A percentile compares a stretch with the other conserved stretches of the same genome.
These are phyloP conservation scores for Cyberlindnera sargentensis DNA, from an alignment of 805 yeast species.

Conservation along the genomic window DNA sequence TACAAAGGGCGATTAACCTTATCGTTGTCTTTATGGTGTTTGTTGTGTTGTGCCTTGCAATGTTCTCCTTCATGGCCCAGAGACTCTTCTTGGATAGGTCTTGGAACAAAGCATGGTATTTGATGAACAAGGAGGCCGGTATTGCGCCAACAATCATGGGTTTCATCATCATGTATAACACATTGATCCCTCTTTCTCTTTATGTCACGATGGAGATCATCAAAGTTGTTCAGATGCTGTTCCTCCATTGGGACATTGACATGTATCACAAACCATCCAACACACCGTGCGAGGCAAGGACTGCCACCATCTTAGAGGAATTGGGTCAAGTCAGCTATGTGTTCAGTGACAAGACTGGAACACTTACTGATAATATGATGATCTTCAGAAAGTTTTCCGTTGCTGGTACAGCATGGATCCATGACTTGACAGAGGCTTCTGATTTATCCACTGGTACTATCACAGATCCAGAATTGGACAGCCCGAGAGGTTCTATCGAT, in stretches of 20 bases:
- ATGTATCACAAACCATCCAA: constrained; percentile 82
- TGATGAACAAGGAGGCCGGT: constrained; percentile 67
- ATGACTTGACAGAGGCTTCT: constrained; percentile 46
- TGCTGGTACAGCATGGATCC: constrained; percentile 86
- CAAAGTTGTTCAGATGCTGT: constrained; percentile 75
- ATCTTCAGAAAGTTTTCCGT: constrained; percentile 82
- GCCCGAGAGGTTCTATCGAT: constrained; percentile 30
- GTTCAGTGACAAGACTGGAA: constrained; percentile 96
- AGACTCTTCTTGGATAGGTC: constrained; percentile 38
- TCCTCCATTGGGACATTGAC: constrained; percentile 86
- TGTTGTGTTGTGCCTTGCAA: constrained; percentile 66
- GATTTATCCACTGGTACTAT: background rate
- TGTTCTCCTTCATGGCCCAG: constrained; percentile 79
- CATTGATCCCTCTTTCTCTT: constrained; percentile 88
- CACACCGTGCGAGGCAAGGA: constrained; percentile 91
- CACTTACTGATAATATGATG: constrained; percentile 93
- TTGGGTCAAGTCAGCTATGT: constrained; percentile 94
- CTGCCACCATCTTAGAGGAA: constrained; percentile 93
- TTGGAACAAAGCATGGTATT: constrained; percentile 61
- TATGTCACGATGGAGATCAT: constrained; percentile 96
- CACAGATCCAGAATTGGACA: background rate
- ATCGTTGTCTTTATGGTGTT: constrained; percentile 85
- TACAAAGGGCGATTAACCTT: constrained; percentile 74
- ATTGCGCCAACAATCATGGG: constrained; percentile 90
- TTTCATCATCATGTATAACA: constrained; percentile 93